Conservation (phyloP, 2,329 filamentous ascomycete genomes). For the Aspergillus arachidicola region DNA sequence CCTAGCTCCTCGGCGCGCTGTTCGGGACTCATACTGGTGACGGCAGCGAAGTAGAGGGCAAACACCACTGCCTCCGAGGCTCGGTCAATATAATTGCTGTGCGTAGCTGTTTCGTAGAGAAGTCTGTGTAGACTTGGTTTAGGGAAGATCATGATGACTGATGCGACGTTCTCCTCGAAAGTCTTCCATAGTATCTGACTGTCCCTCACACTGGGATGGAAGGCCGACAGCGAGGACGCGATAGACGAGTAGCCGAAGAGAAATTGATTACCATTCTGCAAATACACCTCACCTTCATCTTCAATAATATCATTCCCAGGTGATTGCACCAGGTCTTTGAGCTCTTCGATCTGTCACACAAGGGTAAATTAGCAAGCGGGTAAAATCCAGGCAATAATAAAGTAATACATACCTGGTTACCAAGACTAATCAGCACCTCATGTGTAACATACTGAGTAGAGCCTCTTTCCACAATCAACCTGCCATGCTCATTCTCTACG, state of each 20-base stretch:
- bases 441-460: constrained; percentile 20
- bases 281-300: too few species aligned
- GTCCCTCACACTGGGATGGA: not conserved
- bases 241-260: not conserved
- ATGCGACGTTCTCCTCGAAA: not conserved
- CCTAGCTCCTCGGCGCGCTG: constrained; percentile 52
- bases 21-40: constrained; percentile 53
- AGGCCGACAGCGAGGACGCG: not conserved
- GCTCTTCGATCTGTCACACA: too few species aligned
- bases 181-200: not conserved
- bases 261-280: too few species aligned
- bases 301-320: too few species aligned
- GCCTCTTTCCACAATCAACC: not conserved
- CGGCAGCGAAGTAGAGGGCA: constrained; percentile 59
- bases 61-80: constrained; percentile 60
- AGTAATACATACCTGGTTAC: constrained; percentile 12
- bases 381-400: not conserved
- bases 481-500: not conserved
- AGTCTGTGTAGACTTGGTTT: constrained; percentile 49
- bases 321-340: too few species aligned
- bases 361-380: too few species aligned
- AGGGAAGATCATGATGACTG: constrained; percentile 43
- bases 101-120: constrained; percentile 49
- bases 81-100: constrained; percentile 49
- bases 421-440: constrained; percentile 19